A percentile compares a stretch with the other conserved stretches of the same genome.
phyloP scores from a whole-genome alignment of 306 rosid genomes.

The Dryas alaskensis region DNA sequence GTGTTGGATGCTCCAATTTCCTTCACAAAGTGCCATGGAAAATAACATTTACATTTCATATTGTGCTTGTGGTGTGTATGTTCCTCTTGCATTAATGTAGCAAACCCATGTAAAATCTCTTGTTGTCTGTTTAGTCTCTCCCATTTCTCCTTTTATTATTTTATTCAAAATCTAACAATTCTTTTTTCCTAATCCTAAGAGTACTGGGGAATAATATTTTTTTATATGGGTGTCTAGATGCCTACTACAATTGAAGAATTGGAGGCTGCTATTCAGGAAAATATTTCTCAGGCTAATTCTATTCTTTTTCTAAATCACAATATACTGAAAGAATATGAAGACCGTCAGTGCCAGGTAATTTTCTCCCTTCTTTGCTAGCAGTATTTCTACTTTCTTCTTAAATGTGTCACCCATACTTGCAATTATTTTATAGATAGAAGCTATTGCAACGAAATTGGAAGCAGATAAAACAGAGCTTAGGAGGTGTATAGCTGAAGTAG shows the following conservation, averaged over 20 bases:
- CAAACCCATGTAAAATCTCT: not conserved
- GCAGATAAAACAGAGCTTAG: conserved; percentile 56
- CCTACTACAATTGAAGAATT: conserved; percentile 90
- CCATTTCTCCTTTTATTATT: not conserved
- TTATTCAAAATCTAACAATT: not conserved
- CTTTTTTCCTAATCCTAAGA: not conserved
- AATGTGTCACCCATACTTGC: conserved; percentile 12
- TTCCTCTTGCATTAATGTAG: not conserved
- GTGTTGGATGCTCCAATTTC: too few species aligned
- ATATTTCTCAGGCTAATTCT: conserved; percentile 72
- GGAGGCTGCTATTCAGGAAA: conserved; percentile 81
- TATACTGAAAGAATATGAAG: conserved; percentile 75
- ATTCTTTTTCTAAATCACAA: conserved; percentile 72
- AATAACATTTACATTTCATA: not conserved
- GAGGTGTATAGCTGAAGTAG: conserved; percentile 51
- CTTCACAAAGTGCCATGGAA: too few species aligned
- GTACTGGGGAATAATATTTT: not conserved
- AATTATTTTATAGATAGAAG: conserved; percentile 54
- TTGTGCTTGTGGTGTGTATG: not conserved
- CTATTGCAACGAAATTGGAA: conserved; percentile 58
- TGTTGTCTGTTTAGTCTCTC: not conserved
- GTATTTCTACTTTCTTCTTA: not conserved
- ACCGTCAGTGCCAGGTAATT: conserved; percentile 64
- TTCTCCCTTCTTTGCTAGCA: not conserved
- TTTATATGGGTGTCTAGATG: conserved; percentile 52